Evolutionary conservation across 2,329 filamentous ascomycete species (phyloP).

Genomic region (Aspergillus bombycis): DNA sequence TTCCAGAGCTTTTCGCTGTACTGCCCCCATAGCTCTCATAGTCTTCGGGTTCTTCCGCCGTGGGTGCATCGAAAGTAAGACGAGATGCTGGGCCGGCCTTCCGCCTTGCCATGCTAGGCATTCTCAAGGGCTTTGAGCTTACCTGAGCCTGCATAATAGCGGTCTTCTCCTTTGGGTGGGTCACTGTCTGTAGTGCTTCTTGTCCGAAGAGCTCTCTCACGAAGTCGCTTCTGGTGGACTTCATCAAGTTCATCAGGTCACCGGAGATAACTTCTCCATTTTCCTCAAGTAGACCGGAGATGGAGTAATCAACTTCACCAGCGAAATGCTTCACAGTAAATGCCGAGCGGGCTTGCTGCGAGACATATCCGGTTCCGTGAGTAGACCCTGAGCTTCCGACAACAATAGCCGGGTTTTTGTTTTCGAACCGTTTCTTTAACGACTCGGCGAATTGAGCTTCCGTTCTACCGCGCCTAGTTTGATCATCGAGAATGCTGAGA

Average conservation of each 20-base stretch:
- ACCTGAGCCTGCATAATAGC: slow-evolving; percentile 96
- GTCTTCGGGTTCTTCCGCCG: slow-evolving; percentile 45
- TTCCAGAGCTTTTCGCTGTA: slow-evolving; percentile 29
- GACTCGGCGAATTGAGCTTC: slow-evolving; percentile 91
- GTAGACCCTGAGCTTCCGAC: slow-evolving; percentile 73
- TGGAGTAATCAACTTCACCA: slow-evolving; percentile 91
- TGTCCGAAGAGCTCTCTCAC: slow-evolving; percentile 92
- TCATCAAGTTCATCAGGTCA: slow-evolving; percentile 92
- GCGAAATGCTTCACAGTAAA: slow-evolving; percentile 96
- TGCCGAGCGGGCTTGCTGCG: slow-evolving; percentile 74
- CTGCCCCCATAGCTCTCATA: slow-evolving; percentile 38
- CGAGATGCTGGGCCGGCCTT: slow-evolving; percentile 63
- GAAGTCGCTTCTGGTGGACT: slow-evolving; percentile 84
- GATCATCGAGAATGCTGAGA: slow-evolving; percentile 92
- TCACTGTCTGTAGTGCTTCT: slow-evolving; percentile 86
- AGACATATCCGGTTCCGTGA: slow-evolving; percentile 86
- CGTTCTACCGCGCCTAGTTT: slow-evolving; percentile 84
- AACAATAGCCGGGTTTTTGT: slow-evolving; percentile 87
- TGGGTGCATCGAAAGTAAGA: slow-evolving; percentile 36
- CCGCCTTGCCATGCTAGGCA: slow-evolving; percentile 86
- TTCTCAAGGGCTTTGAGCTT: slow-evolving; percentile 89
- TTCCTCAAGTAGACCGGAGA: slow-evolving; percentile 86
- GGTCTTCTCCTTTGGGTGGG: slow-evolving; percentile 87
- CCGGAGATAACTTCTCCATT: slow-evolving; percentile 96
- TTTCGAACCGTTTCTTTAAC: slow-evolving; percentile 87